Evolutionary conservation across 2,329 filamentous ascomycete species (phyloP).

Genomic region (Pestalotiopsis sp.): DNA sequence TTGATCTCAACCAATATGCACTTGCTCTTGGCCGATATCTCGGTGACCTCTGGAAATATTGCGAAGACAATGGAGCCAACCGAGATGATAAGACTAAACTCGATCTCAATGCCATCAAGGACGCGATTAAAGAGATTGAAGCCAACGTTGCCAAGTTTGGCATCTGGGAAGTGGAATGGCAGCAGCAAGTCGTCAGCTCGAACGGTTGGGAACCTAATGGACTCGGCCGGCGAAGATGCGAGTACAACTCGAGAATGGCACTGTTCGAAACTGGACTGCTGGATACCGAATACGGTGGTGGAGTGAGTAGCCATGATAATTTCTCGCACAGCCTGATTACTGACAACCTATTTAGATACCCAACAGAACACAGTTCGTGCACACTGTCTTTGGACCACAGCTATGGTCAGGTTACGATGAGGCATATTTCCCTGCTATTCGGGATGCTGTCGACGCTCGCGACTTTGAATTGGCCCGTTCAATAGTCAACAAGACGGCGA

Average conservation of each 20-base stretch:
- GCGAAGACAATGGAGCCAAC: conserved; percentile 51
- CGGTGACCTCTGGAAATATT: conserved; percentile 66
- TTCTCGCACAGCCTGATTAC: not conserved
- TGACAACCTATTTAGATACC: conserved; percentile 59
- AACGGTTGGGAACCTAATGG: conserved; percentile 75
- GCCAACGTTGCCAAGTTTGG: conserved; percentile 65
- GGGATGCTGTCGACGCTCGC: conserved; percentile 72
- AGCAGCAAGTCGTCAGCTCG: conserved; percentile 65
- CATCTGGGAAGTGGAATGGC: conserved; percentile 77
- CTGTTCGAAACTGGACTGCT: conserved; percentile 81
- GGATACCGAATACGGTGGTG: conserved; percentile 70
- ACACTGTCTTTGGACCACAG: conserved; percentile 84
- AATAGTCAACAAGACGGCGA: conserved; percentile 71
- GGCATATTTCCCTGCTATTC: conserved; percentile 78
- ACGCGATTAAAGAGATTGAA: conserved; percentile 63
- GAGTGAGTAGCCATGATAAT: conserved; percentile 57
- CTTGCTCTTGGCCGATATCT: conserved; percentile 64
- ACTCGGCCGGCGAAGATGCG: conserved; percentile 66
- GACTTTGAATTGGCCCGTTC: conserved; percentile 70
- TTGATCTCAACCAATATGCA: conserved; percentile 77
- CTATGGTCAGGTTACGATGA: conserved; percentile 70
- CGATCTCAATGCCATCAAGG: conserved; percentile 58
- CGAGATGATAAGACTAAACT: conserved; percentile 37
- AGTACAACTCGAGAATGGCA: conserved; percentile 78
- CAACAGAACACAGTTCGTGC: conserved; percentile 90